phyloP scores from a whole-genome alignment of 1,284 basidiomycete genomes.

The Leccinum pachyderme region DNA sequence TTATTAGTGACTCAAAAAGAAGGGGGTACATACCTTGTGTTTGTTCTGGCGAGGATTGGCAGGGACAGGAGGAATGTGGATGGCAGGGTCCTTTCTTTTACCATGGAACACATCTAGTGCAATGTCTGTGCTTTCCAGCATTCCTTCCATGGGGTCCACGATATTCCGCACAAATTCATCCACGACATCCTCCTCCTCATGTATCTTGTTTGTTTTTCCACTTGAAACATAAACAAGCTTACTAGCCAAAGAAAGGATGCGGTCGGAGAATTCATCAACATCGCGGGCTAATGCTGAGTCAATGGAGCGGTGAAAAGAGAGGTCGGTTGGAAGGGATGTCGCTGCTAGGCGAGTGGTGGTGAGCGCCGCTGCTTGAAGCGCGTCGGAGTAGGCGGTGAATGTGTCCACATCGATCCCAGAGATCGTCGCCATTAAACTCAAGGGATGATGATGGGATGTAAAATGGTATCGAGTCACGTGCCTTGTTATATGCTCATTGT shows the following conservation, averaged over 20 bases:
- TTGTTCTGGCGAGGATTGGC: constrained; percentile 13
- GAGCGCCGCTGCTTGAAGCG: constrained; percentile 57
- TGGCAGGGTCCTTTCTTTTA: constrained; percentile 62
- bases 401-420: constrained; percentile 19
- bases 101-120: constrained; percentile 81
- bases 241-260: constrained; percentile 63
- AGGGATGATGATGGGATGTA: not conserved
- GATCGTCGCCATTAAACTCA: constrained; percentile 16
- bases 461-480: constrained; percentile 12
- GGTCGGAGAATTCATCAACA: constrained; percentile 60
- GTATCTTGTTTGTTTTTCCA: constrained; percentile 44
- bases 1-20: constrained; percentile 8
- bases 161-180: constrained; percentile 80
- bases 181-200: constrained; percentile 74
- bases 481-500: not conserved
- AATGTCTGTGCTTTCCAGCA: constrained; percentile 85
- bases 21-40: constrained; percentile 18
- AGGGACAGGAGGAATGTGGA: constrained; percentile 47
- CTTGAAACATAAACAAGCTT: constrained; percentile 56
- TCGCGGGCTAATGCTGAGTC: constrained; percentile 67
- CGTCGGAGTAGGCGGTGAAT: constrained; percentile 45
- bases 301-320: constrained; percentile 84
- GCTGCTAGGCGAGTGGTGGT: constrained; percentile 60
- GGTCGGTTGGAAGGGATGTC: constrained; percentile 58
- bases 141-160: constrained; percentile 79